Conservation (phyloP, 352 stramenopile genomes). For the Stephanocyclus meneghinianus region DNA sequence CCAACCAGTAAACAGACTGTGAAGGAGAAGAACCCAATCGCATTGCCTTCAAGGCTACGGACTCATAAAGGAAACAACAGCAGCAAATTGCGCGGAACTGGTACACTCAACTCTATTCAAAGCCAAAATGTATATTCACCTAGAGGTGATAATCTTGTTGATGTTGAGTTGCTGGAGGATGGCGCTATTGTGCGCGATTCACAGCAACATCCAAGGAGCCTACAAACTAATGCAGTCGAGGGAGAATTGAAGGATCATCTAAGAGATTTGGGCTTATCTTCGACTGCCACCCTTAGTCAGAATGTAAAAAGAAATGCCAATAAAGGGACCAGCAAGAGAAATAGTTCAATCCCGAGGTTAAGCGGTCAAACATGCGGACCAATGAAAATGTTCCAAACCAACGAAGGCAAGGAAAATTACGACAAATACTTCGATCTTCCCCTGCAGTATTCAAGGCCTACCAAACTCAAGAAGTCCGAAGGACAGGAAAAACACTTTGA, state of each 20-base stretch:
- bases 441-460: not conserved
- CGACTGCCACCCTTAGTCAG: not conserved
- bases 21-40: not conserved
- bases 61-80: not conserved
- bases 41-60: not conserved
- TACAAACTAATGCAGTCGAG: not conserved
- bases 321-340: conserved; percentile 3
- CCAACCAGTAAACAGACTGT: not conserved
- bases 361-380: not conserved
- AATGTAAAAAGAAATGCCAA: not conserved
- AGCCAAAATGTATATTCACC: not conserved
- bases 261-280: conserved; percentile 11
- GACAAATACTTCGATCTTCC: not conserved
- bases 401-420: conserved; percentile 47
- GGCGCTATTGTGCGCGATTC: not conserved
- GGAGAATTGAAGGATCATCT: not conserved
- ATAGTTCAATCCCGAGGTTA: conserved; percentile 2
- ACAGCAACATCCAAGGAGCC: not conserved
- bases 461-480: not conserved
- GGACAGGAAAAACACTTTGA: conserved; percentile 31
- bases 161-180: conserved; percentile 16
- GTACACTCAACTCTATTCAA: not conserved
- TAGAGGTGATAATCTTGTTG: not conserved
- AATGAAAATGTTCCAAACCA: not conserved
- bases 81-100: not conserved